Conservation (phyloP, 2,329 filamentous ascomycete species). For the Talaromyces sp. region DNA sequence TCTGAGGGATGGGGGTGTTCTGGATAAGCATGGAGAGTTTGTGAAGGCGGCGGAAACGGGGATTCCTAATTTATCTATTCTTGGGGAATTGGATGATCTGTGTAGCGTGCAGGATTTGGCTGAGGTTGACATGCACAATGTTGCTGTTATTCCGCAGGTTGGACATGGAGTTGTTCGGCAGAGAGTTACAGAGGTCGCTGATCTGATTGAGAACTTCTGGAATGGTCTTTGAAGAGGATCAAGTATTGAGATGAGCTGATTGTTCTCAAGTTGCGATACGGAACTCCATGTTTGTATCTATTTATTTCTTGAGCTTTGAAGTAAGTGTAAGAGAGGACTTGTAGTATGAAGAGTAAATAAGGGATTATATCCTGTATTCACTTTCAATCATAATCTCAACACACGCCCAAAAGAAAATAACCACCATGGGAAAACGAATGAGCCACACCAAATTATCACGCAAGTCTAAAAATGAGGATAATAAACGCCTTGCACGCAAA, state of each 20-base stretch:
- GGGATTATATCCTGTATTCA: neutral
- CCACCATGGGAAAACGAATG: neutral
- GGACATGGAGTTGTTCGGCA: constrained; percentile 48
- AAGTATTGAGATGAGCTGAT: no score
- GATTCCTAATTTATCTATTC: constrained; percentile 32
- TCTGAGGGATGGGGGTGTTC: constrained; percentile 50
- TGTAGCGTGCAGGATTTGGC: constrained; percentile 36
- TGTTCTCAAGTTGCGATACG: no score
- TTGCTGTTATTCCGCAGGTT: constrained; percentile 40
- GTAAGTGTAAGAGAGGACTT: neutral
- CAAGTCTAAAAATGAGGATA: neutral
- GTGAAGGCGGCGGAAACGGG: constrained; percentile 25
- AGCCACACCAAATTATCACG: neutral
- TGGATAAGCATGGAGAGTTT: constrained; percentile 43
- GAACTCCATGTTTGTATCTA: no score
- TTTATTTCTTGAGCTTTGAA: no score
- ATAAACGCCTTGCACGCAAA: neutral
- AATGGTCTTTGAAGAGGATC: constrained; percentile 28
- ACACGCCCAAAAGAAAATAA: no score
- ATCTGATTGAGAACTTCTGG: constrained; percentile 32
- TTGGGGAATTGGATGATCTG: constrained; percentile 43
- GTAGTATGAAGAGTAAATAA: no score
- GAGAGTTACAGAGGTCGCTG: constrained; percentile 40
- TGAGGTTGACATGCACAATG: constrained; percentile 37
- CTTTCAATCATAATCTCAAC: neutral